Base-by-base conservation (phyloP, 163 green algal species). In the Trebouxiophyceae sp. region DNA sequence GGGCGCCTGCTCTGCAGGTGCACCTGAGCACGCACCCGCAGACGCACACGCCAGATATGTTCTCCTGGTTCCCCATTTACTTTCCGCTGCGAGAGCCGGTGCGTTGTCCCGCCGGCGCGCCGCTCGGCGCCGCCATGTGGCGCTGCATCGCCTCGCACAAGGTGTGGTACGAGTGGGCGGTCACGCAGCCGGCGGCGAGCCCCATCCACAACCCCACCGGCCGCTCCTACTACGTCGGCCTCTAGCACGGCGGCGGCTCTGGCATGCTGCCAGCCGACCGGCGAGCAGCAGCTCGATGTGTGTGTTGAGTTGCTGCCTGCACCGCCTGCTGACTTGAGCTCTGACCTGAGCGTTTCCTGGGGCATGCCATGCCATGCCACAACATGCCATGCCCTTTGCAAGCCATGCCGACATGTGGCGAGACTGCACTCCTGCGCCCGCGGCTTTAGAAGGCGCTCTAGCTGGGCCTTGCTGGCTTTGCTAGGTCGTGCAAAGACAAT, bases 161-260 rank as follows among this genome's bases (percentile, higher is more conserved):
- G 72, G 91, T 68, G 44, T 99, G 94, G 94, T 99, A 99, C 65
- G 94, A 99, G 77, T 99, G 94, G 93, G 70, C 70, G 0, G 39
- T 95, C 1, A 86, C 74, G 0, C 63, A 54, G 6, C 86, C 91
- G 2, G 39, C 20, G 26, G 60, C 74, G 2, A 78, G 71, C 3
- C 74, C 71, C 64, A 83, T 98, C 12, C 92, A 98, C 80, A 99
- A 99, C 74, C 72, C 87, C 0, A 81, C 73, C 3, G 93, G 93
- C 19, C 70, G 89, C 4, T 91, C 80, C 3, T 96, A 96, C 74
- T 91, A 74, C 29, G 92, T 98, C 0, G 92, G 93, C 6, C 66
- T 98, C 8, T 93, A n/a, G n/a, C n/a, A n/a, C n/a, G n/a, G n/a
- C n/a, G n/a, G n/a, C n/a, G n/a, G n/a, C n/a, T n/a, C n/a, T n/a